Evolutionary conservation across 352 stramenopile genomes (phyloP), one percentile per base, ranked within the genome.

Genomic region (Phytophthora citrophthora): DNA sequence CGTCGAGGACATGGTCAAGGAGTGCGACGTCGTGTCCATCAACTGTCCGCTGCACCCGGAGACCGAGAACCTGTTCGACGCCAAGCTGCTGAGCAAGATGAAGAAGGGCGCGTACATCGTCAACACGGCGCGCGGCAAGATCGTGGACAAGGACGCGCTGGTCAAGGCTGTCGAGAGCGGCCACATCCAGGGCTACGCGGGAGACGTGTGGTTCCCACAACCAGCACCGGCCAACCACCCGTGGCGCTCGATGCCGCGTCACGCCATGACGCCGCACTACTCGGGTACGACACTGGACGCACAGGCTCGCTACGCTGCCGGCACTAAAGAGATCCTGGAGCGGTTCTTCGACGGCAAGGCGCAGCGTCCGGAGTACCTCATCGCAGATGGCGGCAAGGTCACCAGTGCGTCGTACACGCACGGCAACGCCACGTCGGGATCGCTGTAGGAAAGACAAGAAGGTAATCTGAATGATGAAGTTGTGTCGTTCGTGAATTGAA

Each of bases 171-270:
- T 83, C 9, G 45, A 74, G 61, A 68, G 53, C 24, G 61, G 67
- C 15, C 58, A 78, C 55, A 77, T 82, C 51, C 67, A 70, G 31
- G 68, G 57, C 1, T 70, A 72, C n/a, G 74, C 61, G 47, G 73
- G 93, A 23, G 89, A 96, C 69, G 89, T 92, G 13, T 93, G 86
- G 36, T 79, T 81, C 63, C 89, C 89, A 8, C 86, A 96, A 69
- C 89, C 89, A 7, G 69, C 93, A 24, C 85, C 83, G 23, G 31
- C 54, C 38, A 67, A 86, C 38, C 84, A 94, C 70, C 72, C 69
- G 57, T 76, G 68, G 68, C 68, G 68, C 24, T 54, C 47, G 11
- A 76, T 76, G 68, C 63, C 63, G 4, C 54, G 75, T 59, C 70
- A 83, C 69, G 74, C 68, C 31, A 83, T 83, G 74, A 83, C 74